These are phyloP conservation scores for Daldinia bambusicola DNA, from an alignment of 495 filamentous ascomycete genomes.

Conservation along the genomic window DNA sequence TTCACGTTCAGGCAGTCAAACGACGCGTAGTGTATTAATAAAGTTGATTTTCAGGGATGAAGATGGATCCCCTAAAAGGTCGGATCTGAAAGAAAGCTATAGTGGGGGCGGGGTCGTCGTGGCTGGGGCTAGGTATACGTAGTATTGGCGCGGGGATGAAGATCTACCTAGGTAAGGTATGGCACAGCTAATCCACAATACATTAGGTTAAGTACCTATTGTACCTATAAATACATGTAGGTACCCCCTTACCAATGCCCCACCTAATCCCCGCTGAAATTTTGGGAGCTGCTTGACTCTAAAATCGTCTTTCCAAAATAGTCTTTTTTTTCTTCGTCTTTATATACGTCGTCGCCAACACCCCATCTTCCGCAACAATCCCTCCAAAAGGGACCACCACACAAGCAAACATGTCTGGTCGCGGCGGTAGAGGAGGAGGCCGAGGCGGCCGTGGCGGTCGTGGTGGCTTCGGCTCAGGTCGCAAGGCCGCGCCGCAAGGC, in stretches of 20 bases:
- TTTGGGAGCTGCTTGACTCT: constrained; percentile 23
- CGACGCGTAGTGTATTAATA: constrained; percentile 27
- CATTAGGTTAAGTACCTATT: too few species aligned
- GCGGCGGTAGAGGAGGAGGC: constrained; percentile 45
- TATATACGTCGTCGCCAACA: not conserved
- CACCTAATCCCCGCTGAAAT: constrained; percentile 36
- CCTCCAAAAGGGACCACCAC: not conserved
- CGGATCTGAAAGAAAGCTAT: not conserved
- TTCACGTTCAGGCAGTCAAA: constrained; percentile 4
- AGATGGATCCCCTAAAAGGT: not conserved
- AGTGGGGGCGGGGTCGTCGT: not conserved
- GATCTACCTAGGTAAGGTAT: not conserved
- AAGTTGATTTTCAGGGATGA: not conserved
- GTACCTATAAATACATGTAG: not conserved
- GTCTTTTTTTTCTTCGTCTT: not conserved
- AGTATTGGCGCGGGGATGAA: too few species aligned
- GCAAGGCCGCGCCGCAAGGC: constrained; percentile 45
- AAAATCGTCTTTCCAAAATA: constrained; percentile 13
- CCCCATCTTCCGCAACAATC: not conserved
- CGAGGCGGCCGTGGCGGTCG: constrained; percentile 50
- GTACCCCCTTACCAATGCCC: not conserved
- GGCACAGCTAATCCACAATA: not conserved
- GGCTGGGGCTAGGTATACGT: too few species aligned
- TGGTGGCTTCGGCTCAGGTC: constrained; percentile 48
- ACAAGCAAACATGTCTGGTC: constrained; percentile 45